These are phyloP conservation scores for Beauveria sp. DNA, from an alignment of 2,329 filamentous ascomycete genomes.

Conservation along the genomic window DNA sequence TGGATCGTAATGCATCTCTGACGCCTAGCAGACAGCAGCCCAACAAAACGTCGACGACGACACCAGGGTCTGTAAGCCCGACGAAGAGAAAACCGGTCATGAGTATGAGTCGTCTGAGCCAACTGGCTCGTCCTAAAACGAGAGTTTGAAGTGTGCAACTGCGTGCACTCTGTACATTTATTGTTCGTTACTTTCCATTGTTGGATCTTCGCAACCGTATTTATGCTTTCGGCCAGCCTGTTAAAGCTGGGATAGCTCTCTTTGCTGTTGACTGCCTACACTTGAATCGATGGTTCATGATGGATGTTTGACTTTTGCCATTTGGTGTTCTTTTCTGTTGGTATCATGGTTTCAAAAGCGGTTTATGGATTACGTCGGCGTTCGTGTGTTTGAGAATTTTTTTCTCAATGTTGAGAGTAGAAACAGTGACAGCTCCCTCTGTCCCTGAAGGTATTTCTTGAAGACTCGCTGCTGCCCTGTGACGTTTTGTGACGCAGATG, in stretches of 20 bases:
- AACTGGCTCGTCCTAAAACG: conserved; percentile 53
- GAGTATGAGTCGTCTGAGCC: conserved; percentile 52
- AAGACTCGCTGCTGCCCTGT: not conserved
- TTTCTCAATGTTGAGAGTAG: not conserved
- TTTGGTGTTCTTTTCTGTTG: not conserved
- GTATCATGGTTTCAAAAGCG: conserved; percentile 6
- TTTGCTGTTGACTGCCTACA: not conserved
- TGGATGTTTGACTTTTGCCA: not conserved
- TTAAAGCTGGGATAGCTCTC: not conserved
- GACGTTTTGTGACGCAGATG: not conserved
- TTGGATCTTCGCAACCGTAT: not conserved
- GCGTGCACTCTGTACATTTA: not conserved
- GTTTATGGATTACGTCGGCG: conserved; percentile 3
- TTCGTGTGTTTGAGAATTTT: not conserved
- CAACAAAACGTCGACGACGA: conserved; percentile 14
- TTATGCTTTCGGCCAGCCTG: not conserved
- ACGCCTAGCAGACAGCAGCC: conserved; percentile 14
- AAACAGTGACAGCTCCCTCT: not conserved
- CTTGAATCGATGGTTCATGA: not conserved
- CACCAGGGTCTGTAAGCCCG: conserved; percentile 31
- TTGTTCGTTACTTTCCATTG: not conserved
- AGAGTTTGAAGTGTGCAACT: conserved; percentile 31
- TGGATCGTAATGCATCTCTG: conserved; percentile 20
- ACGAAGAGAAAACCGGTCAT: conserved; percentile 45
- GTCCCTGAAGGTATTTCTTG: not conserved